phyloP scores from a whole-genome alignment of 2,329 filamentous ascomycete genomes.

The Xylariomycetidae sp. region DNA sequence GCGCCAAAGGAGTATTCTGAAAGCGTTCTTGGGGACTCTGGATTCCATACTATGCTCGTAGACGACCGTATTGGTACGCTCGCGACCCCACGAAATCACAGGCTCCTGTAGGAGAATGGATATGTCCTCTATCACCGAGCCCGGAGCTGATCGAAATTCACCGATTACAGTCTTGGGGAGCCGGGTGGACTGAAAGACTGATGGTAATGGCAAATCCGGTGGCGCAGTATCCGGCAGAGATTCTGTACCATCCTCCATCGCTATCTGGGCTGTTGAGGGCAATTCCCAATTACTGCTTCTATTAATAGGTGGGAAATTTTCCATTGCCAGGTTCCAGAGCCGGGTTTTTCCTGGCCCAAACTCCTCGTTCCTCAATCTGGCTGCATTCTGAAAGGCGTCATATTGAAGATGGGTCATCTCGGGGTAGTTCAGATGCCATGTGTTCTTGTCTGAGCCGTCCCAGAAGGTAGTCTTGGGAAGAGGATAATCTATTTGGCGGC shows the following conservation, averaged over 20 bases:
- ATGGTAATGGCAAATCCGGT: constrained; percentile 30
- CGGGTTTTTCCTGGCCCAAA: constrained; percentile 48
- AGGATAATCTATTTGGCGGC: constrained; percentile 54
- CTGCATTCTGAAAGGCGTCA: constrained; percentile 50
- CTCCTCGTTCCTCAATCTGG: constrained; percentile 43
- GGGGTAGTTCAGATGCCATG: constrained; percentile 59
- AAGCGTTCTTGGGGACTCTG: constrained; percentile 75
- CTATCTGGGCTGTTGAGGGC: constrained; percentile 17
- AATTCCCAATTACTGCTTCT: constrained; percentile 24
- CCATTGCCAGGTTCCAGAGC: constrained; percentile 55
- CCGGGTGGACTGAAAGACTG: constrained; percentile 29
- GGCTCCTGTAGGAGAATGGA: constrained; percentile 62
- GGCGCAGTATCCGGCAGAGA: constrained; percentile 33
- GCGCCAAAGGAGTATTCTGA: constrained; percentile 73
- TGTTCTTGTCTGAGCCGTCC: constrained; percentile 47
- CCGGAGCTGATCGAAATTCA: constrained; percentile 58
- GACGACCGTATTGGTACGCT: constrained; percentile 60
- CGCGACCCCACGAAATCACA: constrained; percentile 74
- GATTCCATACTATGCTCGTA: constrained; percentile 60
- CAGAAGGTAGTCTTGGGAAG: constrained; percentile 55
- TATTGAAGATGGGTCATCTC: constrained; percentile 59
- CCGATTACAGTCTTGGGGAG: constrained; percentile 49
- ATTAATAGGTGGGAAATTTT: constrained; percentile 47
- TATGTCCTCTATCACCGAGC: constrained; percentile 61
- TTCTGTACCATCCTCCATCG: constrained; percentile 18